phyloP scores from a whole-genome alignment of 352 stramenopile genomes.

The Pilasporangium apinafurcum region DNA sequence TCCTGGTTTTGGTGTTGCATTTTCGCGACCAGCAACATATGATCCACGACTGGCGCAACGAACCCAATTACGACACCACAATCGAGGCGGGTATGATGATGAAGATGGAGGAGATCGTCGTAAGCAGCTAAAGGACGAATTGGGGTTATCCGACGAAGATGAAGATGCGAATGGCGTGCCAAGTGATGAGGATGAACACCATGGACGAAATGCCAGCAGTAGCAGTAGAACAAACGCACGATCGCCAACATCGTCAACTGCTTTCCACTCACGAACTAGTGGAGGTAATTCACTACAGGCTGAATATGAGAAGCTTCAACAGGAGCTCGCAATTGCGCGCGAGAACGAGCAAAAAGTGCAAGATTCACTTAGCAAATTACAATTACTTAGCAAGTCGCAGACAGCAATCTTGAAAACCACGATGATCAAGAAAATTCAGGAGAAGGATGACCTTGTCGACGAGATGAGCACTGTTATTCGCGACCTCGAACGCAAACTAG shows the following conservation, averaged over 20 bases:
- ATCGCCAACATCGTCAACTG: too few species aligned
- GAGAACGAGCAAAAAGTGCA: slow-evolving; percentile 69
- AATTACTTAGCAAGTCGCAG: slow-evolving; percentile 81
- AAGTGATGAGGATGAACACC: slow-evolving; percentile 8
- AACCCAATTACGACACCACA: slow-evolving; percentile 24
- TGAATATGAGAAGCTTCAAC: slow-evolving; percentile 52
- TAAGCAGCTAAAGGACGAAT: slow-evolving; percentile 68
- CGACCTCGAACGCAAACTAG: slow-evolving; percentile 54
- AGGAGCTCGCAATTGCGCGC: slow-evolving; percentile 45
- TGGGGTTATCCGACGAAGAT: slow-evolving; percentile 72
- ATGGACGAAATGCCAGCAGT: too few species aligned
- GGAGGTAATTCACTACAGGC: not conserved
- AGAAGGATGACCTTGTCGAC: slow-evolving; percentile 54
- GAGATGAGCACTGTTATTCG: slow-evolving; percentile 61
- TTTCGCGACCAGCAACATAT: slow-evolving; percentile 81
- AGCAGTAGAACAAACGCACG: too few species aligned
- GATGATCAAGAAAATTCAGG: slow-evolving; percentile 75
- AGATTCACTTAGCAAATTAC: slow-evolving; percentile 74
- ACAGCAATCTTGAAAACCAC: slow-evolving; percentile 80
- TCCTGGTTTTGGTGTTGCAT: slow-evolving; percentile 25
- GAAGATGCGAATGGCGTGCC: slow-evolving; percentile 5
- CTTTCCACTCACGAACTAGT: too few species aligned
- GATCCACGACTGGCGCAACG: slow-evolving; percentile 64
- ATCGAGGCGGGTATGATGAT: slow-evolving; percentile 25
- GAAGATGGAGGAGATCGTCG: slow-evolving; percentile 33